Evolutionary conservation across 148 eudicot species (phyloP).

Genomic region (Fagopyrum homotropicum): DNA sequence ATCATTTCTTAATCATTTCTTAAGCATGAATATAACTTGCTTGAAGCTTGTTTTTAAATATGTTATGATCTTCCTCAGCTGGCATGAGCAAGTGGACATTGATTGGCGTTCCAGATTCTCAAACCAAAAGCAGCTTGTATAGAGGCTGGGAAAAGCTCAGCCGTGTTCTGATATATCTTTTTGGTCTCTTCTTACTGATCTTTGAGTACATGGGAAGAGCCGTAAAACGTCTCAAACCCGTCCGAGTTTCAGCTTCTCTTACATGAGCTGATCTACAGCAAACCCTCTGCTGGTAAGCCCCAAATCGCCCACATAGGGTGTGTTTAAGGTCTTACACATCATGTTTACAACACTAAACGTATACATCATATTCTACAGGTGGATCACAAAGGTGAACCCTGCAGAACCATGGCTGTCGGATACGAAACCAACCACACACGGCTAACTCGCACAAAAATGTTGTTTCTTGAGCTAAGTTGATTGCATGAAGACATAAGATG

Average conservation of each 20-base stretch:
- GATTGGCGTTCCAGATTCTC: constrained; percentile 25
- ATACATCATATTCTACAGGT: not conserved
- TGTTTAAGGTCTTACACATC: too few species aligned
- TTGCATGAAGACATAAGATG: constrained; percentile 1
- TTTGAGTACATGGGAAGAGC: constrained; percentile 50
- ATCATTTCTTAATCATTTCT: not conserved
- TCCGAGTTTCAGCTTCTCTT: constrained; percentile 46
- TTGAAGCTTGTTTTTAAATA: not conserved
- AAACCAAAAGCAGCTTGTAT: constrained; percentile 23
- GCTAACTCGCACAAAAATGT: not conserved
- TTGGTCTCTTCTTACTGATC: constrained; percentile 56
- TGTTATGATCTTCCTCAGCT: constrained; percentile 34
- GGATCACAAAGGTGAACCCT: constrained; percentile 10
- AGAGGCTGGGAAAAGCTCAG: constrained; percentile 30
- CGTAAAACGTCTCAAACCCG: constrained; percentile 58
- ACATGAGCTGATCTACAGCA: constrained; percentile 20
- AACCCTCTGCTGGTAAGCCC: constrained; percentile 1
- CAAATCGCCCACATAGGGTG: not conserved
- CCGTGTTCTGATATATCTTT: constrained; percentile 37
- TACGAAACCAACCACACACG: not conserved
- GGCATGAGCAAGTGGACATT: constrained; percentile 30
- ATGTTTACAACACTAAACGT: too few species aligned
- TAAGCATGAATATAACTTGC: not conserved
- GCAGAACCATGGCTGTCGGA: not conserved
- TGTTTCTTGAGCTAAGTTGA: not conserved